A percentile compares a stretch with the other conserved stretches of the same genome.
Evolutionary conservation across 2,329 filamentous ascomycete genomes (phyloP).

Genomic region (Aureobasidium namibiae): DNA sequence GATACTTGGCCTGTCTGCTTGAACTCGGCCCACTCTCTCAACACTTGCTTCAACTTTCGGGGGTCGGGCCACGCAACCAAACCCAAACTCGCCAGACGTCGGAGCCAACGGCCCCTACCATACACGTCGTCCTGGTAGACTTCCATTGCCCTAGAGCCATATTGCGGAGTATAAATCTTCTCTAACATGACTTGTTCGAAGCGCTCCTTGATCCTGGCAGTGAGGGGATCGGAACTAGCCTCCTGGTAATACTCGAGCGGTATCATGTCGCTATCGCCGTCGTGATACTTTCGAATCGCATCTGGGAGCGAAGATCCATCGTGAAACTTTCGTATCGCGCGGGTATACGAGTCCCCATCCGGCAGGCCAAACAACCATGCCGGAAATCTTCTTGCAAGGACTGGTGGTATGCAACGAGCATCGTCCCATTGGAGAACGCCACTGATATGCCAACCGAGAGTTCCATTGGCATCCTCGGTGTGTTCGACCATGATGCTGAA

Average conservation of each 20-base stretch:
- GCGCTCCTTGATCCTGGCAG: background rate
- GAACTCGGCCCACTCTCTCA: background rate
- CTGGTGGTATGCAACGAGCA: background rate
- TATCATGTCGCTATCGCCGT: background rate
- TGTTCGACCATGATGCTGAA: background rate
- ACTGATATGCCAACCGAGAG: background rate
- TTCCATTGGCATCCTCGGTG: background rate
- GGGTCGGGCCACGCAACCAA: background rate
- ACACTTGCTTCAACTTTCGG: background rate
- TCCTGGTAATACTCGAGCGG: background rate
- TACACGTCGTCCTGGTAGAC: background rate
- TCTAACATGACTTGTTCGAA: slow-evolving; percentile 13
- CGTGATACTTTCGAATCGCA: background rate
- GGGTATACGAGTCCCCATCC: too few relatives aligned
- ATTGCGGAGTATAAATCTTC: slow-evolving; percentile 24
- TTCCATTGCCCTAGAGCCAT: slow-evolving; percentile 21
- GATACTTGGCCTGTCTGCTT: background rate
- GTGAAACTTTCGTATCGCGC: too few relatives aligned
- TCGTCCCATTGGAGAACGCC: background rate
- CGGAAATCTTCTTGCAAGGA: background rate
- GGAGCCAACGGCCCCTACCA: background rate
- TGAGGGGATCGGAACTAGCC: background rate
- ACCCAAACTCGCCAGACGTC: background rate
- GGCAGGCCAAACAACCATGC: too few relatives aligned
- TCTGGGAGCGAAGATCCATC: background rate